phyloP scores from a whole-genome alignment of 2,329 filamentous ascomycete genomes.

The Fusarium coicis region DNA sequence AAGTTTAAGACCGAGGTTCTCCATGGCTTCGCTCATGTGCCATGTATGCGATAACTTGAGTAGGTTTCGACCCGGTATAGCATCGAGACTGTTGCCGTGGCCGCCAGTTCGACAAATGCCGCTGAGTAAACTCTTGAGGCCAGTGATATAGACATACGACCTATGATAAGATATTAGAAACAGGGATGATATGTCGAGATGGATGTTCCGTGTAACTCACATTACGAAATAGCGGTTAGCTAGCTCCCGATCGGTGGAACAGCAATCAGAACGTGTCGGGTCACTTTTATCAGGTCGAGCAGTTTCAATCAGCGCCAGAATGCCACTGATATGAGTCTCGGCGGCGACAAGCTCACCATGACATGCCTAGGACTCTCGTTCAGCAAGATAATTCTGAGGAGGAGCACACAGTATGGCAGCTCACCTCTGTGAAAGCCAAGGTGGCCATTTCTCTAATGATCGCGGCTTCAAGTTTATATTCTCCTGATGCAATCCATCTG shows the following conservation, averaged over 20 bases:
- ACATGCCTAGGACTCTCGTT: not conserved
- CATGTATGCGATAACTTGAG: constrained; percentile 10
- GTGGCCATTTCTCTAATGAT: constrained; percentile 19
- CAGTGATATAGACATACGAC: constrained; percentile 1
- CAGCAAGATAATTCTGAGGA: rapidly evolving
- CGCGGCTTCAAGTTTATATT: not conserved
- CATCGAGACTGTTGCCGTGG: not conserved
- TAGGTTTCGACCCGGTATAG: not conserved
- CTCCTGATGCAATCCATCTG: not conserved
- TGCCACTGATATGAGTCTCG: constrained; percentile 9
- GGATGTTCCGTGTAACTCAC: not conserved
- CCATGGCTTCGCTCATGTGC: not conserved
- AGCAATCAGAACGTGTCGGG: not conserved
- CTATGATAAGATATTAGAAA: not conserved
- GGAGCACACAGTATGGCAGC: rapidly evolving
- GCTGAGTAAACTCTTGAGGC: constrained; percentile 9
- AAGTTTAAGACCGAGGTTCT: not conserved
- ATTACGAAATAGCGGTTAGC: constrained; percentile 9
- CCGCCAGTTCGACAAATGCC: not conserved
- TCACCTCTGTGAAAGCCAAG: constrained; percentile 12
- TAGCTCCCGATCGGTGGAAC: not conserved
- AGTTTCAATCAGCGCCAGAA: constrained; percentile 14
- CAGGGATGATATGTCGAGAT: rapidly evolving
- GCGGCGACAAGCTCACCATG: constrained; percentile 3
- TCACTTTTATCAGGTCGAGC: not conserved